Evolutionary conservation across 176 grass and related monocot genomes (phyloP).

Genomic region (Bothriochloa decipiens): DNA sequence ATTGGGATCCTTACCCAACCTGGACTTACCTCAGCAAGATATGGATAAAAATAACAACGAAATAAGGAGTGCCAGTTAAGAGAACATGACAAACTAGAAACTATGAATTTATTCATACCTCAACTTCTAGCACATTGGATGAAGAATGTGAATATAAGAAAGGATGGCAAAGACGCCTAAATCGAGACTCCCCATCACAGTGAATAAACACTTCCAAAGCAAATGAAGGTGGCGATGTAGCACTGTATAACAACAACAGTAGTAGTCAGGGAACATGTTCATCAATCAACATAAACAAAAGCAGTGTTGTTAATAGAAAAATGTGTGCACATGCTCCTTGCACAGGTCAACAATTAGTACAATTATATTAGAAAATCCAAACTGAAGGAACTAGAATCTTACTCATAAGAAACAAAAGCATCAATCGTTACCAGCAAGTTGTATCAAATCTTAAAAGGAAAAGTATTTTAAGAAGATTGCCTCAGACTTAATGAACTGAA

Average conservation of each 20-base stretch:
- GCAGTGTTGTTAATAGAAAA: conserved; percentile 11
- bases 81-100: conserved; percentile 25
- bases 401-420: background rate
- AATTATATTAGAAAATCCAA: conserved; percentile 4
- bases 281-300: conserved; percentile 22
- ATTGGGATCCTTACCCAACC: background rate
- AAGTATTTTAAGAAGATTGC: background rate
- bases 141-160: conserved; percentile 99
- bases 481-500: background rate
- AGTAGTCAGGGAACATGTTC: conserved; percentile 23
- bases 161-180: conserved; percentile 94
- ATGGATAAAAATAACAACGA: background rate
- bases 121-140: conserved; percentile 96
- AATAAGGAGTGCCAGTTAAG: conserved; percentile 4
- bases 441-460: background rate
- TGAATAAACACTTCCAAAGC: conserved; percentile 97
- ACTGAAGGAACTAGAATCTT: conserved; percentile 36
- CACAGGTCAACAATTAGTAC: background rate
- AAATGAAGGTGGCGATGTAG: conserved; percentile 95
- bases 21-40: conserved; percentile 3
- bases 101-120: conserved; percentile 54
- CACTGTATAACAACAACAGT: conserved; percentile 55
- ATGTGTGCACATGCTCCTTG: conserved; percentile 10
- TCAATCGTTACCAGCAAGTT: background rate
- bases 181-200: conserved; percentile 91